Evolutionary conservation across 768 basidiomycete genomes (phyloP).

Genomic region (Calvatia gigantea): DNA sequence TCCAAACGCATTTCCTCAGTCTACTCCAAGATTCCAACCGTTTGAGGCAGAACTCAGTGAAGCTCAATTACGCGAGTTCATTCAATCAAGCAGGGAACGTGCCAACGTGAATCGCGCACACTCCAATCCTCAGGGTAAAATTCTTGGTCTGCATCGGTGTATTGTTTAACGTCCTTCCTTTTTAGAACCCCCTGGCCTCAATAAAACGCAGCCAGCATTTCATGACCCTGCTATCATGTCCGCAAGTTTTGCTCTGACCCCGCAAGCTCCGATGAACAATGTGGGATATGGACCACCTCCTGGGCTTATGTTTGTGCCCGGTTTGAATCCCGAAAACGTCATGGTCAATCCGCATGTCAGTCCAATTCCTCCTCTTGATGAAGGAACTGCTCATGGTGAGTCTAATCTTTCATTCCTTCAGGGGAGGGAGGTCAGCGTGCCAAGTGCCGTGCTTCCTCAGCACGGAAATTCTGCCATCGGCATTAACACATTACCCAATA

Average conservation of each 20-base stretch:
- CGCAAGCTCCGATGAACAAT: slow-evolving; percentile 27
- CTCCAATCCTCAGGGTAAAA: slow-evolving; percentile 1
- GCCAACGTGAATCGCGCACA: slow-evolving; percentile 21
- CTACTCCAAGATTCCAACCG: slow-evolving; percentile 49
- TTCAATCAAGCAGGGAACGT: slow-evolving; percentile 65
- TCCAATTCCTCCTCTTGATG: slow-evolving; percentile 21
- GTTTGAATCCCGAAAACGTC: slow-evolving; percentile 22
- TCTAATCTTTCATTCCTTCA: slow-evolving; percentile 44
- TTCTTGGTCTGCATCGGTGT: not conserved
- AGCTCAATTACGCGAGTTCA: slow-evolving; percentile 73
- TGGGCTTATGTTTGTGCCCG: slow-evolving; percentile 49
- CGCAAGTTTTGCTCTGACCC: slow-evolving; percentile 52
- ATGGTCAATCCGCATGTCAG: slow-evolving; percentile 18
- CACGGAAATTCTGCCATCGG: slow-evolving; percentile 77
- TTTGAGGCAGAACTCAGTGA: slow-evolving; percentile 62
- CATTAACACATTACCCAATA: slow-evolving; percentile 52
- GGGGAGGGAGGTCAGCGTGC: slow-evolving; percentile 89
- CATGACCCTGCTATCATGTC: slow-evolving; percentile 81
- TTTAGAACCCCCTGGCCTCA: slow-evolving; percentile 14
- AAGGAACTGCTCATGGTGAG: slow-evolving; percentile 61
- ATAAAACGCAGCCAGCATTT: slow-evolving; percentile 43
- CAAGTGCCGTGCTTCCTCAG: slow-evolving; percentile 87
- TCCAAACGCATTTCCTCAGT: slow-evolving; percentile 33
- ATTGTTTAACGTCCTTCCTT: not conserved
- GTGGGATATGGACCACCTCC: slow-evolving; percentile 62